These are phyloP conservation scores for Oryza meyeriana DNA, from an alignment of 176 grass and related monocot species.

Conservation along the genomic window DNA sequence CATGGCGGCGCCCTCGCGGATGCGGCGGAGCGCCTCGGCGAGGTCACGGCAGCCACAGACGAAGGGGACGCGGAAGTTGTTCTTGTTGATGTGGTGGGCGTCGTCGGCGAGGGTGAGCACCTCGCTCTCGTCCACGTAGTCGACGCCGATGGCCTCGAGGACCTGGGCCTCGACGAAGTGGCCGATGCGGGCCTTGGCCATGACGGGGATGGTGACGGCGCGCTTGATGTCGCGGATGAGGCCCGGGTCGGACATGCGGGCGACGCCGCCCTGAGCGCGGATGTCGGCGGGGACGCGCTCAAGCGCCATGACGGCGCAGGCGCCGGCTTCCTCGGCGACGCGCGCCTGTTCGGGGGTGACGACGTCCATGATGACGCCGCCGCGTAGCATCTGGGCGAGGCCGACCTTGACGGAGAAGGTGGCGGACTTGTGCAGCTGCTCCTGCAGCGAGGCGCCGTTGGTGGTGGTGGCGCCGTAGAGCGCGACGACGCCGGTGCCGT, in stretches of 20 bases:
- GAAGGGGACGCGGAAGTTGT: conserved; percentile 75
- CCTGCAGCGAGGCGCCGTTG: no score
- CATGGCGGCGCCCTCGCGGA: conserved; percentile 83
- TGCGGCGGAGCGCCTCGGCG: conserved; percentile 63
- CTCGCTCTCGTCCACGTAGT: conserved; percentile 91
- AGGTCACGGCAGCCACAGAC: conserved; percentile 81
- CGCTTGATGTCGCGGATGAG: conserved; percentile 91
- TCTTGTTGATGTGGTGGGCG: conserved; percentile 80
- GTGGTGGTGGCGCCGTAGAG: no score
- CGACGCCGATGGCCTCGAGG: conserved; percentile 68
- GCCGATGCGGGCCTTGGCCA: conserved; percentile 90
- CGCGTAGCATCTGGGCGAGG: conserved; percentile 75
- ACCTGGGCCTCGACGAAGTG: conserved; percentile 91
- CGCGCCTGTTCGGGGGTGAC: conserved; percentile 69
- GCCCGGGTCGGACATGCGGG: conserved; percentile 73
- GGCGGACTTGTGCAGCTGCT: no score
- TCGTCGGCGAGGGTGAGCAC: conserved; percentile 75
- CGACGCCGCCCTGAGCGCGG: conserved; percentile 63
- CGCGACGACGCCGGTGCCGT: no score
- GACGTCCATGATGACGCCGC: conserved; percentile 83
- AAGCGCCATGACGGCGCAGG: conserved; percentile 77
- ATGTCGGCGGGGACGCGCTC: conserved; percentile 88
- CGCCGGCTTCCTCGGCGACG: conserved; percentile 74
- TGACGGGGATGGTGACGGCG: conserved; percentile 92
- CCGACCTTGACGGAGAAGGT: conserved; percentile 82